Base-by-base conservation (phyloP, 192 early-diverging fungal species). In the Kickxella alabastrina region DNA sequence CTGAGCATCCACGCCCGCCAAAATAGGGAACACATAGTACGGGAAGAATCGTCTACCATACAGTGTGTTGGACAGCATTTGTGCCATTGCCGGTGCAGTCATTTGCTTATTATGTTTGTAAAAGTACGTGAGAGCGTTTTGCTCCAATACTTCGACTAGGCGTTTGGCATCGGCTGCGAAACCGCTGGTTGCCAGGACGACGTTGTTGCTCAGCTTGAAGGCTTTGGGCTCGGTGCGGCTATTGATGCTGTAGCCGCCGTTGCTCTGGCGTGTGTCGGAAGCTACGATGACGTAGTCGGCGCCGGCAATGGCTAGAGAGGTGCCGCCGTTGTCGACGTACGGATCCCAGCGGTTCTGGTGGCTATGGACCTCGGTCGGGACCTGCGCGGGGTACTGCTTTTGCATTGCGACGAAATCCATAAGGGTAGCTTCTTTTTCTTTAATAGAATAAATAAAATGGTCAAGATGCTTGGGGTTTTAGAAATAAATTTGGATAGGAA, bases 1-100 rank as follows among this genome's bases (percentile, higher is more conserved):
- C 18, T 94, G 74, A 52, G 83, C 79, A 57, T 95, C 93, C 10
- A 99, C 40, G 22, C 97, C 97, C 4, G 89, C 93, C 44, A 99
- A 55, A 15, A 92, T 82, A 65, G 87, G 88, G 70, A 87, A 92
- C 59, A 83, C 82, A 64, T 95, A 97, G 77, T 95, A 98, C 1
- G 95, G 93, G 81, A 99, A 97, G 75, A 97, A 97, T 13, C 97
- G 85, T 51, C 87, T 89, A 32, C 75, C 75, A 64, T 99, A 99
- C 27, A 99, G 75, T 48, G 90, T 91, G 37, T 85, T 91, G 6
- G 89, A 89, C 7, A 99, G 79, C 90, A 96, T 85, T 75, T 97
- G 97, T 6, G 95, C 95, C 45, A 95, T 67, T 3, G 97, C 94
- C 18, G 81, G 71, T 0, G 80, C 79, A 37, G 82, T 81, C 87